Evolutionary conservation across 129 eudicot species (phyloP).

Genomic region (Lactuca saligna): DNA sequence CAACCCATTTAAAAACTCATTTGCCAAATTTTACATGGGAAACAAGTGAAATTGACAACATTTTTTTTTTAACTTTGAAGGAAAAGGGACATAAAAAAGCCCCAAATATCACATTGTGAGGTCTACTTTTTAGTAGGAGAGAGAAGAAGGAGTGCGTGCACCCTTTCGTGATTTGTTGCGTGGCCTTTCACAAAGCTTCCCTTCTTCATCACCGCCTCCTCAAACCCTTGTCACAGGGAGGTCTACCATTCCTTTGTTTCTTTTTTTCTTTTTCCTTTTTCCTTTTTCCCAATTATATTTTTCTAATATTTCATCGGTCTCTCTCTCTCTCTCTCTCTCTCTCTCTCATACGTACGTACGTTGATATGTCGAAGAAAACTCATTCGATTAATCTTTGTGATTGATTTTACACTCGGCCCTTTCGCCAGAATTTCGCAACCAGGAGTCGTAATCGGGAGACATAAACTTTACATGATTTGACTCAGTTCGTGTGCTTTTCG

Average conservation of each 20-base stretch:
- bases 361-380: conserved; percentile 1
- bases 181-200: conserved; percentile 8
- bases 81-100: background rate
- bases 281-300: background rate
- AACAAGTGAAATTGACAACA: background rate
- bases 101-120: background rate
- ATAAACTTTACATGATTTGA: conserved; percentile 18
- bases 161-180: conserved; percentile 20
- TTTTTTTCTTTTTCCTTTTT: background rate
- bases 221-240: conserved; percentile 20
- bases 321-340: background rate
- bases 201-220: conserved; percentile 17
- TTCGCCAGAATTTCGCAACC: conserved; percentile 16
- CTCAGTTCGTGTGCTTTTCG: background rate
- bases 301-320: background rate
- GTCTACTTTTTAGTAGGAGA: conserved; percentile 20
- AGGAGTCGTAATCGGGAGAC: conserved; percentile 16
- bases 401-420: conserved; percentile 11
- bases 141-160: conserved; percentile 8
- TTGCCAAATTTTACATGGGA: background rate
- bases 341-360: background rate
- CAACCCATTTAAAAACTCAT: no score
- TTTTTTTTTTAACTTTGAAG: no score
- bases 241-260: conserved; percentile 1
- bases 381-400: conserved; percentile 10